A percentile compares a stretch with the other conserved stretches of the same genome.
Evolutionary conservation across 495 filamentous ascomycete genomes (phyloP).

Genomic region (Astrocystis sublimbata): DNA sequence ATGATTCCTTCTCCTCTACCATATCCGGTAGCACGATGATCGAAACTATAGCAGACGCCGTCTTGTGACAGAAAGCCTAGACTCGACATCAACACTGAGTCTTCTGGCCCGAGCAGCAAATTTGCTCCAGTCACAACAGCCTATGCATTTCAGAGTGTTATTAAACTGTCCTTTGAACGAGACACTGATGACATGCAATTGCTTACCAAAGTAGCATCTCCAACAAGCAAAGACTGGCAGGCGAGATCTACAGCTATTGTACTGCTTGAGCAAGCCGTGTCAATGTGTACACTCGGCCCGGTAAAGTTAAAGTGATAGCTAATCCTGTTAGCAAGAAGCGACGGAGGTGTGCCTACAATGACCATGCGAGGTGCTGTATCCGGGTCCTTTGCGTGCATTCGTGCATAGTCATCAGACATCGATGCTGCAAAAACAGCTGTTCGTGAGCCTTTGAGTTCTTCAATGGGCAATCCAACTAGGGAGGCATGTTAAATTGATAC

Average conservation of each 20-base stretch:
- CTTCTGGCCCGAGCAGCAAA: slow-evolving; percentile 49
- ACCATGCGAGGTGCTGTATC: slow-evolving; percentile 24
- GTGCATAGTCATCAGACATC: slow-evolving; percentile 32
- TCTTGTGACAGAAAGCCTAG: slow-evolving; percentile 39
- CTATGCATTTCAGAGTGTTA: too few relatives aligned
- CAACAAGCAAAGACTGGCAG: slow-evolving; percentile 57
- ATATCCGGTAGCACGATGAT: slow-evolving; percentile 61
- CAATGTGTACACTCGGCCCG: slow-evolving; percentile 60
- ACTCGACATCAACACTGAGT: slow-evolving; percentile 27
- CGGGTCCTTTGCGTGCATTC: slow-evolving; percentile 28
- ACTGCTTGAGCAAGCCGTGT: slow-evolving; percentile 78
- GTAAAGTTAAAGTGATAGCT: slow-evolving; percentile 48
- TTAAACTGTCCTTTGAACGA: too few relatives aligned
- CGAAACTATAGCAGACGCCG: slow-evolving; percentile 56
- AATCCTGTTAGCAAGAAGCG: slow-evolving; percentile 54
- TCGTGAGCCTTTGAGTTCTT: slow-evolving; percentile 22
- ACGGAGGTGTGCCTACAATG: slow-evolving; percentile 32
- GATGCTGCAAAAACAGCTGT: slow-evolving; percentile 32
- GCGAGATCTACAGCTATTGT: slow-evolving; percentile 58
- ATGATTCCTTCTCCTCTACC: slow-evolving; percentile 60
- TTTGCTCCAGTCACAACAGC: slow-evolving; percentile 53
- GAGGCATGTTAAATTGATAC: neutral
- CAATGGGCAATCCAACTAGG: slow-evolving; percentile 27
- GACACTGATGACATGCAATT: too few relatives aligned
- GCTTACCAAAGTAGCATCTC: neutral